Percentiles rank a stretch among this genome's conserved stretches.
Conservation (phyloP, 2,329 filamentous ascomycete genomes). For the Sporothrix phasma region DNA sequence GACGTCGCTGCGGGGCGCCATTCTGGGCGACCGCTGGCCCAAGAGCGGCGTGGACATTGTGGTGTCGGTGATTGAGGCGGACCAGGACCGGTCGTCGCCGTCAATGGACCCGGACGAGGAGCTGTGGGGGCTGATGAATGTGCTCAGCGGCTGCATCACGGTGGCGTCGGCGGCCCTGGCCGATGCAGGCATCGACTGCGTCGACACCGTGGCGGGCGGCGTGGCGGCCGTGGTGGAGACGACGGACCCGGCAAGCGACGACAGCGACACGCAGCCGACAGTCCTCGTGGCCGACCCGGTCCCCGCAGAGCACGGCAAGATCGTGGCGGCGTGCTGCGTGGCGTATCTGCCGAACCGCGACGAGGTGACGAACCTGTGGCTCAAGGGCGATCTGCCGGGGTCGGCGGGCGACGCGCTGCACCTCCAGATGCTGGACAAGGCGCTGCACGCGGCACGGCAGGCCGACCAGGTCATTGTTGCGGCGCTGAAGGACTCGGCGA, state of each 20-base stretch:
- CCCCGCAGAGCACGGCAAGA: constrained; percentile 65
- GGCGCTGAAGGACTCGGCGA: constrained; percentile 30
- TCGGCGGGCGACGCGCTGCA: constrained; percentile 32
- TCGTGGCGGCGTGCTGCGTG: constrained; percentile 78
- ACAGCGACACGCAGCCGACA: constrained; percentile 23
- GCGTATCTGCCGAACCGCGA: constrained; percentile 80
- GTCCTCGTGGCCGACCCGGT: constrained; percentile 68
- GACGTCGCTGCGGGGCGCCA: constrained; percentile 75
- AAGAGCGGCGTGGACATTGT: constrained; percentile 96
- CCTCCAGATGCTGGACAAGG: constrained; percentile 33
- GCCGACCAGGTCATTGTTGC: constrained; percentile 34
- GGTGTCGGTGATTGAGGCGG: constrained; percentile 85
- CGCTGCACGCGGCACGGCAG: constrained; percentile 33
- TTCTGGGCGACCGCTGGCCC: constrained; percentile 94
- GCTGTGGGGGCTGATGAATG: constrained; percentile 83
- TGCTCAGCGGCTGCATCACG: constrained; percentile 83
- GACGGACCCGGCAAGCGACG: constrained; percentile 22
- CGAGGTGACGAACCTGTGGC: constrained; percentile 90
- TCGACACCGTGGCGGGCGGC: constrained; percentile 81
- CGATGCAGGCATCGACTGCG: constrained; percentile 91
- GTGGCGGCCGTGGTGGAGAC: constrained; percentile 66
- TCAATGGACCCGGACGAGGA: constrained; percentile 41
- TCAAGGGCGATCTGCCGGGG: constrained; percentile 58
- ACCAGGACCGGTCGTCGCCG: constrained; percentile 58
- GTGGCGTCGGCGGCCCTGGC: constrained; percentile 86